Base-by-base conservation (phyloP, 345 rosid genomes). In the Tarenaya hassleriana region DNA sequence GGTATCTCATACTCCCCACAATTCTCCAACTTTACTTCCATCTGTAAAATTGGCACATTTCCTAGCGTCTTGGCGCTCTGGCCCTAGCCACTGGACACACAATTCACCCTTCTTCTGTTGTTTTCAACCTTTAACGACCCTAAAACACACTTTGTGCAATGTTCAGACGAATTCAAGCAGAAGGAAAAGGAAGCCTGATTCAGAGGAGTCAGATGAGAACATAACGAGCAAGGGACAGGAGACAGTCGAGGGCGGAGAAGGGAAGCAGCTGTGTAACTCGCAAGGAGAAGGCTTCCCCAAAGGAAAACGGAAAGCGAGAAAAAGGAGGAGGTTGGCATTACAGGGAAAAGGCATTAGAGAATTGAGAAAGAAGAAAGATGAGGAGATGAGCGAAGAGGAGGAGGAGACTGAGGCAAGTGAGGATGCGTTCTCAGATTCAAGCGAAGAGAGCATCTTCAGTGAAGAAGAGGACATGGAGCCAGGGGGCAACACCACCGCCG, bases 221-320 rank as follows among this genome's bases (percentile, higher is more conserved):
- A 94, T 80, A 52, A 75, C 48, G 52, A 63, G 74, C 41, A 68
- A 73, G 65, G 81, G 73, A 44, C 64, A 77, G 59, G 61, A 41
- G 14, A 50, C 20, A 5, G 74, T 58, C 62, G 82, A 75, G 59
- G 40, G 40, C 11, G 13, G 40, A 42, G 64, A 40, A 46, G 87
- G 78, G 19, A 51, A 74, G 52, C 76, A 61, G 56, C 58, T 73
- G 67, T 63, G 76, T 5, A 82, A 74, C 40, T 77, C 97, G 21
- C 94, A 77, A 53, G 79, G 72, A 51, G 95, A 88, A 56, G 95
- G 83, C 39, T 80, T 78, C 62, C 97, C 97, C 6, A 88, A 88
- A 81, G 99, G 95, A 29, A 94, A 94, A 71, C 67, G 95, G 34
- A 81, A 86, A 61, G 94, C 91, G 33, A 80, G 95, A 72, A 85